phyloP scores from a whole-genome alignment of 805 yeast genomes.

The Cyberlindnera meyerae region DNA sequence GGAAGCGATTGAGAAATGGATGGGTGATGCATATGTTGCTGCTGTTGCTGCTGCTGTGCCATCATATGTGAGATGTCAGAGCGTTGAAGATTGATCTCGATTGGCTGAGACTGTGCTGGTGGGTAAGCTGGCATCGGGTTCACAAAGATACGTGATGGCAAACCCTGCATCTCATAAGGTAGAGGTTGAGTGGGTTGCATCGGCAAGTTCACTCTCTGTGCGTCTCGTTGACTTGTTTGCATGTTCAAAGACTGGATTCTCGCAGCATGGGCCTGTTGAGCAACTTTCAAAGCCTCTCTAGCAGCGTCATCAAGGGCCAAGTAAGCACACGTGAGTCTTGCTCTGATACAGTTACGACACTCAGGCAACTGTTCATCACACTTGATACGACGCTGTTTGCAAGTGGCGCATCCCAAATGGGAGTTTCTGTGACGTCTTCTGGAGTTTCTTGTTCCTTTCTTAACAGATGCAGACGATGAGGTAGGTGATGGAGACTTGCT shows the following conservation, averaged over 20 bases:
- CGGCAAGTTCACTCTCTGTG: constrained; percentile 9
- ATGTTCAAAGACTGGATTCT: constrained; percentile 31
- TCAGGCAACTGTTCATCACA: constrained; percentile 62
- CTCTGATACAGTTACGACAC: constrained; percentile 50
- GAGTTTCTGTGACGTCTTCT: constrained; percentile 64
- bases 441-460: constrained; percentile 22
- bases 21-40: neutral
- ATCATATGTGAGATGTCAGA: constrained; percentile 4
- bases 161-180: constrained; percentile 21
- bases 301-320: constrained; percentile 43
- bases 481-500: constrained; percentile 4
- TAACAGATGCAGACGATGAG: constrained; percentile 8
- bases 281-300: constrained; percentile 43
- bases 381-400: constrained; percentile 57
- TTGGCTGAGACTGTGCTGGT: constrained; percentile 12
- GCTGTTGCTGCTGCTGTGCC: constrained; percentile 1
- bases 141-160: constrained; percentile 22
- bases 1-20: no score
- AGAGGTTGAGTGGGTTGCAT: constrained; percentile 7
- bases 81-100: constrained; percentile 20
- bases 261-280: constrained; percentile 37
- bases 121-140: constrained; percentile 10
- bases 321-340: constrained; percentile 45
- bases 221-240: constrained; percentile 20
- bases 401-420: constrained; percentile 69